Evolutionary conservation across 192 early-diverging fungal genomes (phyloP), one percentile per base, ranked within the genome.

Genomic region (Coemansia sp.): DNA sequence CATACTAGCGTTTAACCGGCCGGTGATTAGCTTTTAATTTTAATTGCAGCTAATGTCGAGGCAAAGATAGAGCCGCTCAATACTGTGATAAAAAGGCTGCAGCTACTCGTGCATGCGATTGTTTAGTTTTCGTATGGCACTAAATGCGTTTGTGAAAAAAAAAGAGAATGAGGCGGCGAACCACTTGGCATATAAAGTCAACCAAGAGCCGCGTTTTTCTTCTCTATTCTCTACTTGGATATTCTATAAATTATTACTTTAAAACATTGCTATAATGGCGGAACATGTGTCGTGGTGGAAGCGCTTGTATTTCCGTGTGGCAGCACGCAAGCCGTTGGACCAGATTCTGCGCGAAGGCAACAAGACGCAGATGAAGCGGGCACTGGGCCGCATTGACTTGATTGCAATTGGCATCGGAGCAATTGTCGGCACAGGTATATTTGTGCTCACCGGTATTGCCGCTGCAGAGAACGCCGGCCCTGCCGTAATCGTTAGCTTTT

Each of bases 391-490:
- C 9, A 72, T 84, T 10, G 91, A 93, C 56, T 74, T 93, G 41
- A 81, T 80, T 41, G 69, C 82, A 22, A 65, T 92, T 51, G 89
- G 90, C 24, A 72, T 93, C 21, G 92, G 90, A 15, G 88, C 82
- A 12, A 91, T 90, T 56, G 91, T 93, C 54, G 92, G 92, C 21
- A 88, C 88, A 2, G 92, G 92, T 29, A 93, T 92, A 59, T 93
- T 93, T 63, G 88, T 92, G 21, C 76, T 93, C 7, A 87, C 87
- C 17, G 88, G 88, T 19, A 64, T 79, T 7, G 93, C 92, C 1
- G 94, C 94, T 19, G 83, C 75, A 0, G 72, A 85, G 9, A 84
- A 92, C 58, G 88, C 94, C 14, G 94, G 94, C 0, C 94, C 94
- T 1, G 90, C 89, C 3, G 76, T 96, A 11, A 87, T 92, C 3